These are phyloP conservation scores for Chondrostereum purpureum DNA, from an alignment of 1,284 basidiomycete species.

Conservation along the genomic window DNA sequence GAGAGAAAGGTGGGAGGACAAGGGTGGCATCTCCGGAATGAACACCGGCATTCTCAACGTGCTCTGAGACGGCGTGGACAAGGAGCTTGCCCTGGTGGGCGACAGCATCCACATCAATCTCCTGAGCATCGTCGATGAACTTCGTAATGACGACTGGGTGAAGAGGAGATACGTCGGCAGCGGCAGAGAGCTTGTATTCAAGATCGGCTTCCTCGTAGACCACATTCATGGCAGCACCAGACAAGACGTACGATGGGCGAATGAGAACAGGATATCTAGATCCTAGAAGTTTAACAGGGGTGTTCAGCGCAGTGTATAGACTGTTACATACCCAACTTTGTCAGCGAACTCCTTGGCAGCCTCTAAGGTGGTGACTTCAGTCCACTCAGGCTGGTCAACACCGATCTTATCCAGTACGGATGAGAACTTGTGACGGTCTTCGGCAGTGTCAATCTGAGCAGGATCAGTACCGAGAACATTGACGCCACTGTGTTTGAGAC, in stretches of 20 bases:
- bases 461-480: conserved; percentile 97
- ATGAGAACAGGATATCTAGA: conserved; percentile 89
- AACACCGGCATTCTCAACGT: conserved; percentile 98
- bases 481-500: conserved; percentile 86
- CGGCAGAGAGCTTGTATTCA: conserved; percentile 90
- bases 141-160: conserved; percentile 98
- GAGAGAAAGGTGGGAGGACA: conserved; percentile 93
- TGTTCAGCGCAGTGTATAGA: not conserved
- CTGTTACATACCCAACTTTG: conserved; percentile 61
- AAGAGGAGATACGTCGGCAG: conserved; percentile 91
- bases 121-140: conserved; percentile 97
- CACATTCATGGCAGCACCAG: conserved; percentile 99
- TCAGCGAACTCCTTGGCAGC: conserved; percentile 90
- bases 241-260: conserved; percentile 95
- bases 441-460: conserved; percentile 91
- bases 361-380: conserved; percentile 83
- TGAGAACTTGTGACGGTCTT: conserved; percentile 99
- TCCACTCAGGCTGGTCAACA: conserved; percentile 97
- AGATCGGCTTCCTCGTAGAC: conserved; percentile 89
- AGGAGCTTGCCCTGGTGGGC: conserved; percentile 93
- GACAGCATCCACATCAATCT: conserved; percentile 98
- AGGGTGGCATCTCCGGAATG: conserved; percentile 99
- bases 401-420: conserved; percentile 91
- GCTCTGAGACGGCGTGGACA: conserved; percentile 94
- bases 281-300: conserved; percentile 15